Conservation (phyloP, 140 eudicot genomes). For the Anethum foeniculum region DNA sequence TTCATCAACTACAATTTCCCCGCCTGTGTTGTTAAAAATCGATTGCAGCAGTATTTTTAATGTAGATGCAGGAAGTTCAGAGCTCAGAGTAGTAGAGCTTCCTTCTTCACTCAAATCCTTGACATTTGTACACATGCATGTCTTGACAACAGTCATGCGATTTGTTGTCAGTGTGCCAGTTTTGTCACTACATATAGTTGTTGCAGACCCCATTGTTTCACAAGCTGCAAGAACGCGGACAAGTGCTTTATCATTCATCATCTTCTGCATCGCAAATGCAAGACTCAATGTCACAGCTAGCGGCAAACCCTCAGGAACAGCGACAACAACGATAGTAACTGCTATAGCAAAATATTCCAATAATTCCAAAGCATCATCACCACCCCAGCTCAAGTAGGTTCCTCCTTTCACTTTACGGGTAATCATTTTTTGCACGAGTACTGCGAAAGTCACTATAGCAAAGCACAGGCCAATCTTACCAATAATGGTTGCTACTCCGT, state of each 20-base stretch:
- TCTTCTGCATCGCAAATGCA: slow-evolving; percentile 53
- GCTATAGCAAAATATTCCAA: too few species aligned
- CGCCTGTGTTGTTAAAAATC: slow-evolving; percentile 83
- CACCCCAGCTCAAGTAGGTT: slow-evolving; percentile 50
- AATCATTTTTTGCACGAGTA: slow-evolving; percentile 58
- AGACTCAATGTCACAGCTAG: too few species aligned
- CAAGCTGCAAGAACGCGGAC: slow-evolving; percentile 97
- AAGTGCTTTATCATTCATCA: slow-evolving; percentile 98
- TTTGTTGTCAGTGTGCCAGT: slow-evolving; percentile 95
- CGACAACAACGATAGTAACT: too few species aligned
- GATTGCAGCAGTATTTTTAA: slow-evolving; percentile 51
- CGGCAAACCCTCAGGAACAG: too few species aligned
- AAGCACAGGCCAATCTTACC: slow-evolving; percentile 90
- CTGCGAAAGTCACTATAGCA: slow-evolving; percentile 83
- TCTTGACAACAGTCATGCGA: slow-evolving; percentile 92
- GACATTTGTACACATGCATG: slow-evolving; percentile 67
- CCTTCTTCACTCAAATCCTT: slow-evolving; percentile 40
- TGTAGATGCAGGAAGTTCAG: slow-evolving; percentile 37
- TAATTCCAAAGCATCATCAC: too few species aligned
- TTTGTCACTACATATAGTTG: slow-evolving; percentile 92
- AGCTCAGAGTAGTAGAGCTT: slow-evolving; percentile 1
- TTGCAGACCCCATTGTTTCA: slow-evolving; percentile 99
- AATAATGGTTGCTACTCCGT: slow-evolving; percentile 91
- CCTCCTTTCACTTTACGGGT: slow-evolving; percentile 49
- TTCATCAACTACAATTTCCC: slow-evolving; percentile 74